Conservation (phyloP, 169 alveolate species). For the Babesia bigemina region DNA sequence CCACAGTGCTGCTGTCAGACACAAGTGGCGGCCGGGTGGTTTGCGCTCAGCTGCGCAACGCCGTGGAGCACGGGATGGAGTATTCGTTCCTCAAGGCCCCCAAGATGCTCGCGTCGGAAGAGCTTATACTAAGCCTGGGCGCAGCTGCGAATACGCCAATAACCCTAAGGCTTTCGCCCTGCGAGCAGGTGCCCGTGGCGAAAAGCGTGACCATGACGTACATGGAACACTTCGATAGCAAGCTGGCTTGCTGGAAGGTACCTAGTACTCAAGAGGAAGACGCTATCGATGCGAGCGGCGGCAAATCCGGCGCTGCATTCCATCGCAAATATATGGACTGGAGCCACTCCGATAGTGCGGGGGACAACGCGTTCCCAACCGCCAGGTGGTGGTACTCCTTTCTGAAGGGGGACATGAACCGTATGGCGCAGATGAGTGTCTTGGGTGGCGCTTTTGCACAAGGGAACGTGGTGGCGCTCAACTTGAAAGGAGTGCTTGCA, state of each 20-base stretch:
- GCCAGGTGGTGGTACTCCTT: constrained; percentile 55
- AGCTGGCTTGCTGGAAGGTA: constrained; percentile 28
- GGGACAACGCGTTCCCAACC: constrained; percentile 27
- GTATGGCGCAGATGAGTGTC: background rate
- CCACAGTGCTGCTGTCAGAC: constrained; percentile 2
- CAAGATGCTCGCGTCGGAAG: constrained; percentile 60
- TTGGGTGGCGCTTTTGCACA: constrained; percentile 18
- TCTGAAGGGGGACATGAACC: constrained; percentile 49
- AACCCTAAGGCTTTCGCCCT: background rate
- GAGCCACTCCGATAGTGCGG: background rate
- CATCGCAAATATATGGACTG: background rate
- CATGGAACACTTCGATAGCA: constrained; percentile 38
- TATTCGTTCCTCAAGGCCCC: constrained; percentile 45
- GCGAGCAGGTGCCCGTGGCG: constrained; percentile 25
- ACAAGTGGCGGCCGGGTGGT: constrained; percentile 6
- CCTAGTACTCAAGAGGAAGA: background rate
- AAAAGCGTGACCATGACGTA: constrained; percentile 22
- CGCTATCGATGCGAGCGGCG: background rate
- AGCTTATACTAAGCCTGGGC: constrained; percentile 30
- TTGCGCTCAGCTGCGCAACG: constrained; percentile 41
- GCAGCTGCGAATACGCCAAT: constrained; percentile 8
- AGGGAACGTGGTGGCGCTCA: constrained; percentile 37
- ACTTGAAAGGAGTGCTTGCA: constrained; percentile 34
- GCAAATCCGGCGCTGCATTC: background rate
- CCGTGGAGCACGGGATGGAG: constrained; percentile 56